Percentiles rank a stretch among this genome's conserved stretches.
Evolutionary conservation across 129 eudicot species (phyloP).

Genomic region (Saussurea involucrata): DNA sequence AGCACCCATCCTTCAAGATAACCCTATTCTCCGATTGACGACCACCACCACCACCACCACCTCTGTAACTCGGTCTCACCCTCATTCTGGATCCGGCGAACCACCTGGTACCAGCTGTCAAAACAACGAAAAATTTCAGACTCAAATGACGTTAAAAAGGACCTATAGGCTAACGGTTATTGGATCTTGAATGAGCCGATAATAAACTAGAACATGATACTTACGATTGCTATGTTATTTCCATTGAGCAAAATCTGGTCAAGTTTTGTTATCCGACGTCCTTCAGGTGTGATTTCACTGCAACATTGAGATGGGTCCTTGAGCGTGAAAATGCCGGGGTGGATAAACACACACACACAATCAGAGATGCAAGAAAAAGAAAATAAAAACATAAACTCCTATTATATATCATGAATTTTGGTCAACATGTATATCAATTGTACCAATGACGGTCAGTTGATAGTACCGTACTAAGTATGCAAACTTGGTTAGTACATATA

Average conservation of each 20-base stretch:
- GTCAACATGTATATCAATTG: too few species aligned
- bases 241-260: slow-evolving; percentile 90
- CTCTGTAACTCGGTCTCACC: background rate
- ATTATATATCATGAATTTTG: too few species aligned
- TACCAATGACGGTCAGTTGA: too few species aligned
- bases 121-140: background rate
- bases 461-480: too few species aligned
- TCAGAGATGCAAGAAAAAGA: too few species aligned
- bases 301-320: background rate
- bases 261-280: slow-evolving; percentile 78
- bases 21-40: background rate
- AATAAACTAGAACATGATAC: slow-evolving; percentile 11
- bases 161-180: background rate
- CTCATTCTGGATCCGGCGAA: slow-evolving; percentile 69
- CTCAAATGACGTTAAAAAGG: background rate
- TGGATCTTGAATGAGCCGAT: background rate
- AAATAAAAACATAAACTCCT: too few species aligned
- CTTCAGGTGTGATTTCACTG: slow-evolving; percentile 92
- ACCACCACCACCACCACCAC: slow-evolving; percentile 14
- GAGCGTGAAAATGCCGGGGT: background rate
- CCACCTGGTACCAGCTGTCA: slow-evolving; percentile 66
- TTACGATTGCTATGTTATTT: slow-evolving; percentile 89
- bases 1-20: slow-evolving; percentile 14
- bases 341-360: background rate
- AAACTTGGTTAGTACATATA: too few species aligned